Conservation (phyloP, 306 rosid genomes). For the Sindora glabra region DNA sequence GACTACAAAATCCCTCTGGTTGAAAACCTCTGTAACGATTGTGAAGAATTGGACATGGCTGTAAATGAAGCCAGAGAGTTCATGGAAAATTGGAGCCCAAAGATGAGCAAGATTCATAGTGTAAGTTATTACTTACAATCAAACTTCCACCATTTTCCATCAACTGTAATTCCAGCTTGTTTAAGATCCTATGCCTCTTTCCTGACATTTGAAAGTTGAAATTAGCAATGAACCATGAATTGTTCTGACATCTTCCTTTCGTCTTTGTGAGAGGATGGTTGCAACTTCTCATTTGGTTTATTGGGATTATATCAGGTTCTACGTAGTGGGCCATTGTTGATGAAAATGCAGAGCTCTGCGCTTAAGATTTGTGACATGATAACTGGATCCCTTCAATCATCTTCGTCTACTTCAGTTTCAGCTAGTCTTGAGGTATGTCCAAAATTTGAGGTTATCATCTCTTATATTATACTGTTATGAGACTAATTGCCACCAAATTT, state of each 20-base stretch:
- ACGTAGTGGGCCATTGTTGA: constrained; percentile 52
- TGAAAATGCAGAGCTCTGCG: constrained; percentile 45
- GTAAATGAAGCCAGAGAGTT: constrained; percentile 75
- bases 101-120: constrained; percentile 61
- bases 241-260: neutral
- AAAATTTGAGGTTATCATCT: constrained; percentile 9
- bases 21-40: constrained; percentile 47
- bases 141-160: neutral
- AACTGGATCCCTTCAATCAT: constrained; percentile 37
- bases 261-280: constrained; percentile 2
- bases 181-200: constrained; percentile 8
- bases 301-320: constrained; percentile 46
- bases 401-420: constrained; percentile 39
- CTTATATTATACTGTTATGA: neutral
- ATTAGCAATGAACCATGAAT: neutral
- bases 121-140: constrained; percentile 38
- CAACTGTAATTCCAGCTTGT: neutral
- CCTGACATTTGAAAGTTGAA: constrained; percentile 8
- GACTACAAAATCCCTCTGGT: constrained; percentile 43
- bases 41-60: constrained; percentile 59
- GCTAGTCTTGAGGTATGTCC: constrained; percentile 59
- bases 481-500: neutral
- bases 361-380: constrained; percentile 46
- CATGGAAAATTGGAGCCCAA: constrained; percentile 63
- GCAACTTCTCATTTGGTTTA: constrained; percentile 4